Conservation (phyloP, 1,284 basidiomycete genomes). For the Trametes versicolor region DNA sequence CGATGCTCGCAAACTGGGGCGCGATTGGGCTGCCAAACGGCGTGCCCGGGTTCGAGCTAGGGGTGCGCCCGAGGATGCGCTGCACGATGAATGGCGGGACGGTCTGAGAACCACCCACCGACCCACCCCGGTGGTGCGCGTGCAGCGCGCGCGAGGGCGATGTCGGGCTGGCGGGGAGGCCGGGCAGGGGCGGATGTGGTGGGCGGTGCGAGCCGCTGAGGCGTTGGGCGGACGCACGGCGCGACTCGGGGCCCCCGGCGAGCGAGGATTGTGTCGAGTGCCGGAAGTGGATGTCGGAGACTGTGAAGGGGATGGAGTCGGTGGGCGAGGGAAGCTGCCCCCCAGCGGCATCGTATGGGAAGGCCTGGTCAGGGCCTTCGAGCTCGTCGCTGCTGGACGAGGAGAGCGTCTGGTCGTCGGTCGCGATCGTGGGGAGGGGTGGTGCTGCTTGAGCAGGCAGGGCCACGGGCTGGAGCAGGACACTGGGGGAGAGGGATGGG, state of each 20-base stretch:
- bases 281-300: conserved; percentile 72
- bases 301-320: conserved; percentile 73
- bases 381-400: conserved; percentile 19
- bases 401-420: conserved; percentile 29
- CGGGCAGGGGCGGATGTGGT: conserved; percentile 62
- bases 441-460: conserved; percentile 33
- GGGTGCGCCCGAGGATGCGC: conserved; percentile 50
- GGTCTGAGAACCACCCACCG: conserved; percentile 28
- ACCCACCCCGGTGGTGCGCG: conserved; percentile 29
- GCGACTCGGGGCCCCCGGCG: conserved; percentile 45
- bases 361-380: conserved; percentile 26
- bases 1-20: conserved; percentile 31
- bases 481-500: conserved; percentile 40
- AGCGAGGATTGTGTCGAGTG: conserved; percentile 58
- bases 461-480: conserved; percentile 43
- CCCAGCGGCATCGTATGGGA: conserved; percentile 32
- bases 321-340: conserved; percentile 58
- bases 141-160: conserved; percentile 23
- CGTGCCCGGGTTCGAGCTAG: conserved; percentile 32
- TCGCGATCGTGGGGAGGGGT: conserved; percentile 23
- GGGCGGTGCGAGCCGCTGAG: conserved; percentile 51
- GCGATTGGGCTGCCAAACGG: conserved; percentile 37
- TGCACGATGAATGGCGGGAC: conserved; percentile 48
- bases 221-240: conserved; percentile 45
- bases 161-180: conserved; percentile 27